Percentiles rank a stretch among this genome's conserved stretches.
phyloP scores from a whole-genome alignment of 2,329 filamentous ascomycete genomes.

The Hymenoscyphus infarciens region DNA sequence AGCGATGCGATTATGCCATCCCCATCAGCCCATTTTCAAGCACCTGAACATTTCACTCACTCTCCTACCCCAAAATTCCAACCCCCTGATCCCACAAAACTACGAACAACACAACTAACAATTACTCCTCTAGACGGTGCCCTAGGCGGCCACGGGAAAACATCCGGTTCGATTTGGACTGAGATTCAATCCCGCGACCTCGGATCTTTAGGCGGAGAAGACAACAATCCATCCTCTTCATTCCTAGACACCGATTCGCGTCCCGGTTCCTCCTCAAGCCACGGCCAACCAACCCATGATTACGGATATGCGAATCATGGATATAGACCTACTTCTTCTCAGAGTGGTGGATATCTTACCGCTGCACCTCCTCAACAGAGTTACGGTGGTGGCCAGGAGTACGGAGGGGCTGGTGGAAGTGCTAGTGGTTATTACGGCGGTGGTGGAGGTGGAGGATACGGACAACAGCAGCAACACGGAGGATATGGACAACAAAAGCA shows the following conservation, averaged over 20 bases:
- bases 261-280: conserved; percentile 27
- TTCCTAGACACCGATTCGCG: conserved; percentile 22
- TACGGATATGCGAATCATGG: conserved; percentile 30
- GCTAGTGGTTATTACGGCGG: conserved; percentile 13
- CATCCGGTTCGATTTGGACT: conserved; percentile 56
- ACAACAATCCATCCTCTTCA: conserved; percentile 38
- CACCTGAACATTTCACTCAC: too few relatives aligned
- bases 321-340: conserved; percentile 23
- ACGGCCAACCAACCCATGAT: conserved; percentile 22
- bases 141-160: conserved; percentile 50
- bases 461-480: not conserved
- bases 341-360: conserved; percentile 25
- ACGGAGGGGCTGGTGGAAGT: not conserved
- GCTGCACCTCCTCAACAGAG: conserved; percentile 23
- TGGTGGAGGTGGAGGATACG: conserved; percentile 10
- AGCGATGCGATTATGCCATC: too few relatives aligned
- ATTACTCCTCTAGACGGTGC: conserved; percentile 18
- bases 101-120: not conserved
- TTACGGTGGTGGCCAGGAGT: conserved; percentile 17
- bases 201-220: conserved; percentile 49
- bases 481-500: conserved; percentile 11
- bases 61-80: too few relatives aligned
- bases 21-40: too few relatives aligned
- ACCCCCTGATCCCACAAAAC: too few relatives aligned
- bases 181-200: conserved; percentile 59